Base-by-base conservation (phyloP, 306 rosid genomes). In the Dryas octopetala region DNA sequence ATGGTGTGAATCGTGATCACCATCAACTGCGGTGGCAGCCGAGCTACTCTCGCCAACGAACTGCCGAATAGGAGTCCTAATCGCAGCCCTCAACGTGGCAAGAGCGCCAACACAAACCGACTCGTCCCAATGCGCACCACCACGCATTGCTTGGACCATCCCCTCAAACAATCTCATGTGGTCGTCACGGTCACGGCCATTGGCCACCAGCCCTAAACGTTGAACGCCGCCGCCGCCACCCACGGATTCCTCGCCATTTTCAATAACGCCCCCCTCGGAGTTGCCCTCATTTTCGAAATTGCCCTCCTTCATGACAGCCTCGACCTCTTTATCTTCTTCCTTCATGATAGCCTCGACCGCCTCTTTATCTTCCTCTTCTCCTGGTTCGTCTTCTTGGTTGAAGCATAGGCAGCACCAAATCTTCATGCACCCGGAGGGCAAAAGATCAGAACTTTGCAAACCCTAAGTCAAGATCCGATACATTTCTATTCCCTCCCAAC, bases 381-480 rank as follows among this genome's bases (percentile, higher is more conserved):
- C 84, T 23, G 75, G 81, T 59, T 79, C 84, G 76, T 82, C 87
- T 71, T 74, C 85, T 77, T 81, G 83, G 86, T 83, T 86, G 88
- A 90, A 88, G 88, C 94, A 90, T 84, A 84, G 85, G 76, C 81
- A 87, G 66, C 89, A 89, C 93, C 89, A 90, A 83, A 86, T 87
- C 91, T 82, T 95, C 97, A 91, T 91, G 79, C 96, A 91, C 79
- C 78, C 74, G 71, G 74, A 54, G 68, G 50, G 49, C 38, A 32
- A 59, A 80, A 82, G 75, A 62, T 14, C 69, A 38, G 50, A 70
- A n/a, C 71, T 77, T 82, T 14, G 69, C 53, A 79, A 84, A 69
- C 83, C 87, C 81, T 78, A 81, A 45, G 82, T 72, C 53, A 73
- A 77, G 92, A 93, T 91, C 97, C 84, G 77, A 49, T 73, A 16